These are phyloP conservation scores for Pneumocystis jirovecii DNA, from an alignment of 1,139 yeast genomes.

Conservation along the genomic window DNA sequence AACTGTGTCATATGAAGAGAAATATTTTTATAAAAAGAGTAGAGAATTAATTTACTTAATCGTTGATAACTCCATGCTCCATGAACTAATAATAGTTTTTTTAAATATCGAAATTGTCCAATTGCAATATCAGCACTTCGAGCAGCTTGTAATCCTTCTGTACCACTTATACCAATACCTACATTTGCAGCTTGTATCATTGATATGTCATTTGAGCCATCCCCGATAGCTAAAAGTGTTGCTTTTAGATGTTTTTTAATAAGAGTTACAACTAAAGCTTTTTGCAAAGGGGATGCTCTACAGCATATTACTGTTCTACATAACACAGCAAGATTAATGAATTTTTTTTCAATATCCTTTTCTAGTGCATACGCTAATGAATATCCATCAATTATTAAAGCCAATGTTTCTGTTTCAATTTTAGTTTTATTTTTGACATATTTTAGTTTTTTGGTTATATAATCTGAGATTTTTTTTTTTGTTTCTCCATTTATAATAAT, in stretches of 20 bases:
- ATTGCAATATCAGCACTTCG: slow-evolving; percentile 94
- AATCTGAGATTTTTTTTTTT: slow-evolving; percentile 55
- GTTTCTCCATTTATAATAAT: slow-evolving; percentile 76
- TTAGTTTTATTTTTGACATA: slow-evolving; percentile 44
- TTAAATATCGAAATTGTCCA: slow-evolving; percentile 82
- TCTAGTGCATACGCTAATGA: slow-evolving; percentile 78
- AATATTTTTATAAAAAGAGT: slow-evolving; percentile 89
- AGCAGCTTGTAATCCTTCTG: slow-evolving; percentile 99
- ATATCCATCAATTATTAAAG: slow-evolving; percentile 85
- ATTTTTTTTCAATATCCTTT: slow-evolving; percentile 58
- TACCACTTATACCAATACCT: slow-evolving; percentile 96
- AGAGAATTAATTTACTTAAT: slow-evolving; percentile 76
- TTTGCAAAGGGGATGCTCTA: slow-evolving; percentile 93
- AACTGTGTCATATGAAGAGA: slow-evolving; percentile 95
- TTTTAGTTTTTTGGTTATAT: slow-evolving; percentile 56
- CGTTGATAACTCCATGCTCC: slow-evolving; percentile 98
- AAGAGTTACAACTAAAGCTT: slow-evolving; percentile 86
- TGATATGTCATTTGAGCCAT: slow-evolving; percentile 96
- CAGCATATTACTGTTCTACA: slow-evolving; percentile 96
- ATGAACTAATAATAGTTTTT: slow-evolving; percentile 73
- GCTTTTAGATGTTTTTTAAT: slow-evolving; percentile 64
- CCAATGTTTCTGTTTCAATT: slow-evolving; percentile 66
- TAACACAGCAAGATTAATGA: slow-evolving; percentile 63
- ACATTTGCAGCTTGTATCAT: slow-evolving; percentile 99
- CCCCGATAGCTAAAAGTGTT: slow-evolving; percentile 82